Conservation (phyloP, 768 basidiomycete genomes). For the Tephrocybe sp. region DNA sequence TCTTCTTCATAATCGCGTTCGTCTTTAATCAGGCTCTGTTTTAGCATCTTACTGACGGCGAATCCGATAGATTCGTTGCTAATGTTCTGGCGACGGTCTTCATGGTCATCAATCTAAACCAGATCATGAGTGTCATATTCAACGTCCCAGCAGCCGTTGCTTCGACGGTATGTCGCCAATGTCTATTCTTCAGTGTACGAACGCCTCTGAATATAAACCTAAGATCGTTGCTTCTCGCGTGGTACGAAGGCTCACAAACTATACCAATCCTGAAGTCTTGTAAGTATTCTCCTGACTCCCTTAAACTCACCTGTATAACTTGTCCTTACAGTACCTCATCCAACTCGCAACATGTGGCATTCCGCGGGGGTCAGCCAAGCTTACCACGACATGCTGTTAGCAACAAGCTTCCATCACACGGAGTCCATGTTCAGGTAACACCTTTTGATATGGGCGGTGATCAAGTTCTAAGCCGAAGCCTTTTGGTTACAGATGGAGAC, state of each 20-base stretch:
- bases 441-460: neutral
- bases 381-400: constrained; percentile 19
- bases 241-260: constrained; percentile 58
- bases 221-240: constrained; percentile 61
- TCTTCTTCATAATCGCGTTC: constrained; percentile 75
- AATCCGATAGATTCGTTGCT: constrained; percentile 36
- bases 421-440: constrained; percentile 47
- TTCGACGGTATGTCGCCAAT: constrained; percentile 39
- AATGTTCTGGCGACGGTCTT: constrained; percentile 51
- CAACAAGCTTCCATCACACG: constrained; percentile 19
- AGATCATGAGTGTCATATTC: constrained; percentile 65
- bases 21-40: constrained; percentile 20
- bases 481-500: constrained; percentile 45
- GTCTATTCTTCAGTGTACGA: neutral
- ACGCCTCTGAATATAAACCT: neutral
- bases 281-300: constrained; percentile 22
- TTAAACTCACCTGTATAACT: neutral
- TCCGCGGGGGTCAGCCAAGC: constrained; percentile 18
- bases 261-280: constrained; percentile 45
- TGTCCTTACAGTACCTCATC: constrained; percentile 24
- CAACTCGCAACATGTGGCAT: constrained; percentile 20
- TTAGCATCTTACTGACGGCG: neutral
- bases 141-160: constrained; percentile 62
- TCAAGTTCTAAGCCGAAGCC: neutral
- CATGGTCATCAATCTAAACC: constrained; percentile 64